Conservation (phyloP, 2,329 filamentous ascomycete species). For the Bipolaris bicolor region DNA sequence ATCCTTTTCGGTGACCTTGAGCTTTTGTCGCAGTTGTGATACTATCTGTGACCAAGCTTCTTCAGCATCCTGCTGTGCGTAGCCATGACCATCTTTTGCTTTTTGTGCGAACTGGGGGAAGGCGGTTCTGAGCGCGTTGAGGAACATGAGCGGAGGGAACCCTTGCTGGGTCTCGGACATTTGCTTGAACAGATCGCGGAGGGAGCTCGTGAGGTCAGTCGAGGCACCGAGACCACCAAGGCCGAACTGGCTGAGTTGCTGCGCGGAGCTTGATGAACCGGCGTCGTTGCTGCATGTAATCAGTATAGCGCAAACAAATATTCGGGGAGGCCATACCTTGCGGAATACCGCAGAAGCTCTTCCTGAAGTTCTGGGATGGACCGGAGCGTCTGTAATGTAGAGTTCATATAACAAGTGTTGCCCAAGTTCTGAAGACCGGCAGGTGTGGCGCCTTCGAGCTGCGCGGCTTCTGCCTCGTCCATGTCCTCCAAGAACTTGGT, state of each 20-base stretch:
- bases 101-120: constrained; percentile 95
- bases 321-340: constrained; percentile 36
- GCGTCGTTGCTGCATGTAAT: constrained; percentile 32
- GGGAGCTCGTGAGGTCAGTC: constrained; percentile 74
- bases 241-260: constrained; percentile 57
- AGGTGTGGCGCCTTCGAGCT: constrained; percentile 81
- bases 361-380: constrained; percentile 90
- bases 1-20: constrained; percentile 66
- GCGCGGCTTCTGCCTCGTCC: constrained; percentile 90
- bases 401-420: constrained; percentile 99
- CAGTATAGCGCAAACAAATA: constrained; percentile 6
- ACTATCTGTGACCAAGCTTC: constrained; percentile 98
- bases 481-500: constrained; percentile 96
- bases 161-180: constrained; percentile 89
- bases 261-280: constrained; percentile 41
- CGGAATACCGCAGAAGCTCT: constrained; percentile 69
- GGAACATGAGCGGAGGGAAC: constrained; percentile 82
- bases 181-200: constrained; percentile 83
- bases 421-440: constrained; percentile 90
- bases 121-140: constrained; percentile 75
- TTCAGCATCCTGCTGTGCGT: constrained; percentile 97
- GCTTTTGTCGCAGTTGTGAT: constrained; percentile 77
- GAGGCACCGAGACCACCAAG: constrained; percentile 65
- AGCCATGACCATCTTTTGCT: constrained; percentile 80
- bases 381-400: constrained; percentile 88